These are phyloP conservation scores for Neopestalotiopsis clavispora DNA, from an alignment of 2,329 filamentous ascomycete species.

Conservation along the genomic window DNA sequence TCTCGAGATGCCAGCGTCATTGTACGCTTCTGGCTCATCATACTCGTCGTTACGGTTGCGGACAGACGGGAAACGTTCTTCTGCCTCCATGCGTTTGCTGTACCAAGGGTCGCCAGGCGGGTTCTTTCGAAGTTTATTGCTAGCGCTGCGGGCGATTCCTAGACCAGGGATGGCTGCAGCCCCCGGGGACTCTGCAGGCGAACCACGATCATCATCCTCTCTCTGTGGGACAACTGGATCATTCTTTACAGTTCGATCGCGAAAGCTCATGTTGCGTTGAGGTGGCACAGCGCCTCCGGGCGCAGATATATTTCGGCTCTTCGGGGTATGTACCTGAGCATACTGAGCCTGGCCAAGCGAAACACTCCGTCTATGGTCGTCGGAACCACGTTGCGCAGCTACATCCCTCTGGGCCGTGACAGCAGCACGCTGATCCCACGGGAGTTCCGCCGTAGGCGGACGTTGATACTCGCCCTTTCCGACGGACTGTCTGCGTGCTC, in stretches of 20 bases:
- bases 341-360: conserved; percentile 34
- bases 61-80: conserved; percentile 38
- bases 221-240: conserved; percentile 42
- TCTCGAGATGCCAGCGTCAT: conserved; percentile 2
- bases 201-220: conserved; percentile 28
- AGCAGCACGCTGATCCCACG: conserved; percentile 29
- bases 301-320: conserved; percentile 28
- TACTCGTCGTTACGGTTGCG: conserved; percentile 15
- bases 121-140: conserved; percentile 64
- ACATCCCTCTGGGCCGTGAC: conserved; percentile 30
- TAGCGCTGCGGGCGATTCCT: conserved; percentile 52
- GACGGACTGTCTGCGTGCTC: conserved; percentile 30
- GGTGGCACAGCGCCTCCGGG: conserved; percentile 42
- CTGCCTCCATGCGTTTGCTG: conserved; percentile 46
- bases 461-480: conserved; percentile 30
- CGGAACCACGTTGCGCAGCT: conserved; percentile 37
- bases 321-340: conserved; percentile 32
- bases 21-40: conserved; percentile 13
- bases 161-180: conserved; percentile 39
- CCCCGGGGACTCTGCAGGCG: conserved; percentile 28
- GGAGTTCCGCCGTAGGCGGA: conserved; percentile 27
- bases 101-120: conserved; percentile 58
- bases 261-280: conserved; percentile 63
- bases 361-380: conserved; percentile 34
- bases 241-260: conserved; percentile 58